Conservation (phyloP, 176 grass and related monocot genomes). For the Triticum urartu region DNA sequence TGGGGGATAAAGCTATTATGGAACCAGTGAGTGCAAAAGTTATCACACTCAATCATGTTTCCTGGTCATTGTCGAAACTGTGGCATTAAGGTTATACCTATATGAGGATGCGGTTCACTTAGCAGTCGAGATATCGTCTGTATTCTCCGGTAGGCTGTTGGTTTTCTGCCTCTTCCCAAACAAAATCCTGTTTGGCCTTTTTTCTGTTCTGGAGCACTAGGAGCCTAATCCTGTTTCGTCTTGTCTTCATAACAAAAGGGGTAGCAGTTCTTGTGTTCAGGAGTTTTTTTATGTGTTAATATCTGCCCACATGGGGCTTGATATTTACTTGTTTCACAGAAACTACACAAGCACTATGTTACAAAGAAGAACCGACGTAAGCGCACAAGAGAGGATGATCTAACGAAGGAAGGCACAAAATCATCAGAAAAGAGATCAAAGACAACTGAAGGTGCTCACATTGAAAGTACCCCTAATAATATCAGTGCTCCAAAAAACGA, state of each 20-base stretch:
- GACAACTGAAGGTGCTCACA: slow-evolving; percentile 21
- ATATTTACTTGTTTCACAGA: slow-evolving; percentile 35
- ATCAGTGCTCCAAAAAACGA: slow-evolving; percentile 2
- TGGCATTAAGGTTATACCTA: not conserved
- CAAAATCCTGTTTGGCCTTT: not conserved
- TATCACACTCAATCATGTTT: not conserved
- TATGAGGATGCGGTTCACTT: not conserved
- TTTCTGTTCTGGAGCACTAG: not conserved
- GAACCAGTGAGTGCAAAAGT: not conserved
- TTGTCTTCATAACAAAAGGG: not conserved
- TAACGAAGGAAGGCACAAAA: slow-evolving; percentile 38
- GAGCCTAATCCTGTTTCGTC: not conserved
- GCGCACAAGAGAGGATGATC: slow-evolving; percentile 60
- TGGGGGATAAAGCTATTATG: not conserved
- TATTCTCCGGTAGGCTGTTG: not conserved
- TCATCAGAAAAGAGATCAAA: slow-evolving; percentile 42
- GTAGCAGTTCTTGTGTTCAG: not conserved
- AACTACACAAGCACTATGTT: slow-evolving; percentile 45
- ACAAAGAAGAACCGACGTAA: slow-evolving; percentile 54
- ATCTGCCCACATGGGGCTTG: not conserved
- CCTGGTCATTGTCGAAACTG: not conserved
- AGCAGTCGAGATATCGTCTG: not conserved
- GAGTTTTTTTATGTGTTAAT: not conserved
- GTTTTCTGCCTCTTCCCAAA: not conserved
- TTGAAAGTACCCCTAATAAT: slow-evolving; percentile 26